phyloP scores from a whole-genome alignment of 345 rosid genomes.

The Rhodamnia argentea region DNA sequence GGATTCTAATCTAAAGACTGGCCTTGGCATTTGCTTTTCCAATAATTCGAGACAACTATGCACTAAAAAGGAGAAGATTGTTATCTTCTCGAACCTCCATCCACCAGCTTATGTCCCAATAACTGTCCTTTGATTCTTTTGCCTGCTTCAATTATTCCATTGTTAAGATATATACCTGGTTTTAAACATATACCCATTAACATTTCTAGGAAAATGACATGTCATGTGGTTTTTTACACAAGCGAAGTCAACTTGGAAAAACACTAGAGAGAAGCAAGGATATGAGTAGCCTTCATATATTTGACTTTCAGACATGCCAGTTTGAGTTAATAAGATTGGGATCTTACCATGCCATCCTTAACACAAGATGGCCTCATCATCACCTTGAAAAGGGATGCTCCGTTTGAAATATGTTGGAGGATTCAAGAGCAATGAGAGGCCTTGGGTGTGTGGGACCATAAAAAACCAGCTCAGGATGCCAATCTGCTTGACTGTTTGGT shows the following conservation, averaged over 20 bases:
- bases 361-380: background rate
- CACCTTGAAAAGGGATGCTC: background rate
- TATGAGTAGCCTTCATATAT: background rate
- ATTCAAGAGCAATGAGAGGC: background rate
- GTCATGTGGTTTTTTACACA: too few relatives aligned
- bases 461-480: background rate
- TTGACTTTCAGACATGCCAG: background rate
- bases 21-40: too few relatives aligned
- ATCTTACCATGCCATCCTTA: background rate
- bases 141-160: background rate
- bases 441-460: background rate
- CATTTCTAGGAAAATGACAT: too few relatives aligned
- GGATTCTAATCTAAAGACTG: too few relatives aligned
- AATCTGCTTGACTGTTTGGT: background rate
- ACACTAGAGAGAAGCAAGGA: background rate
- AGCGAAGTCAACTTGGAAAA: background rate
- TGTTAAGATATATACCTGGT: background rate
- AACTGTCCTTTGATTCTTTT: background rate
- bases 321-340: background rate
- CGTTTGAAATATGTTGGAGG: background rate
- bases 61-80: too few relatives aligned
- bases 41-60: too few relatives aligned
- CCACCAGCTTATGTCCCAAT: background rate
- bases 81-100: background rate
- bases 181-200: background rate